Evolutionary conservation across 345 rosid genomes (phyloP), one percentile per base, ranked within the genome.

Genomic region (Psidium friedrichsthalianum): DNA sequence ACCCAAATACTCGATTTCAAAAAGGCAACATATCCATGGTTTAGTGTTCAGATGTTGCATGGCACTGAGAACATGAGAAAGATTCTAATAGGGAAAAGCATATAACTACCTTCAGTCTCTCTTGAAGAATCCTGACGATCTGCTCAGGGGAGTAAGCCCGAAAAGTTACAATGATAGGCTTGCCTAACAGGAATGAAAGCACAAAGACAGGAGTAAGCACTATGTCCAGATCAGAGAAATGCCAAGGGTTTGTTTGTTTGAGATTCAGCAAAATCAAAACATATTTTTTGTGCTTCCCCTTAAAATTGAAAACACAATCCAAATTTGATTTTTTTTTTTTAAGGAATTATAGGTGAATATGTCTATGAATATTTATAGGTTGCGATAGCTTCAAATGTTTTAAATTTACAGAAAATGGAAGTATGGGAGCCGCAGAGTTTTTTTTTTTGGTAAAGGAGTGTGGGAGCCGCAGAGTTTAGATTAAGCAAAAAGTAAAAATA

Each of bases 61-160:
- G 25, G 44, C 51, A 29, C 21, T 82, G 56, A 83, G 51, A 42
- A 58, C 21, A 13, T 0, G 1, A 47, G 51, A 49, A 82, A 54
- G 11, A 32, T n/a, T 16, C 16, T 51, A 69, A 18, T 69, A 42
- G 49, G 64, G 22, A 22, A 54, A 20, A 22, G 3, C n/a, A 27
- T 11, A 16, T 49, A 86, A 84, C 87, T 94, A 95, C 99, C 96
- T 51, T 84, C 74, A 95, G 95, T 89, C 98, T 95, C 87, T 96
- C 98, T 85, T 92, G 89, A 86, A 96, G 94, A 84, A 95, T 93
- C 90, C 86, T 88, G 82, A 94, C 88, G 85, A 95, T 94, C 89
- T 96, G 98, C 84, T 94, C 96, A 88, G 93, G 7, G n/a, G 96
- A 92, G 90, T 96, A 96, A 47, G 99, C 96, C 74, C 93, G 91